Percentiles rank a stretch among this genome's conserved stretches.
These are phyloP conservation scores for Fomitopsis serialis DNA, from an alignment of 768 basidiomycete genomes.

Conservation along the genomic window DNA sequence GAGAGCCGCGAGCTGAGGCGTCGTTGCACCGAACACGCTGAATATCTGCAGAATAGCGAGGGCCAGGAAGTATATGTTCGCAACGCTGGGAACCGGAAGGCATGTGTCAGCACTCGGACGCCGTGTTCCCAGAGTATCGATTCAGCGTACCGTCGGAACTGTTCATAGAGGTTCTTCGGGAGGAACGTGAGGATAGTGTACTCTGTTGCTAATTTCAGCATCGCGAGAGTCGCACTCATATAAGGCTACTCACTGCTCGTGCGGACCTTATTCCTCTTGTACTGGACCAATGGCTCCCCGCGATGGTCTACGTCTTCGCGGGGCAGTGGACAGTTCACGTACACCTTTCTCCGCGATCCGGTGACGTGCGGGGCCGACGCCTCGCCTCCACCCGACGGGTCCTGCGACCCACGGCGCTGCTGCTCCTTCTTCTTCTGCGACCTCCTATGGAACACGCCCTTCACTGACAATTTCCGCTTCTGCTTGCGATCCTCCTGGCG, in stretches of 20 bases:
- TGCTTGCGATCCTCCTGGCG: conserved; percentile 69
- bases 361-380: conserved; percentile 30
- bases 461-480: conserved; percentile 45
- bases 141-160: conserved; percentile 69
- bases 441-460: conserved; percentile 51
- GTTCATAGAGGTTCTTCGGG: conserved; percentile 92
- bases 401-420: conserved; percentile 17
- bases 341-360: conserved; percentile 66
- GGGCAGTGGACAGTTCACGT: conserved; percentile 70
- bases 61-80: conserved; percentile 88
- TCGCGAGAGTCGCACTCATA: background rate
- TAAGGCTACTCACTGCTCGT: conserved; percentile 70
- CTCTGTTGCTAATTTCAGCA: conserved; percentile 41
- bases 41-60: conserved; percentile 88
- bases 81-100: conserved; percentile 45
- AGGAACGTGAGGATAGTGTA: conserved; percentile 89
- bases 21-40: conserved; percentile 84
- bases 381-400: conserved; percentile 21
- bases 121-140: background rate
- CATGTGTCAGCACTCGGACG: background rate
- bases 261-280: conserved; percentile 88
- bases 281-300: conserved; percentile 78
- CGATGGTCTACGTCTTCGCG: conserved; percentile 57
- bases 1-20: conserved; percentile 75
- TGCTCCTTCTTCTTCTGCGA: conserved; percentile 42